Evolutionary conservation across 768 basidiomycete species (phyloP), one percentile per base, ranked within the genome.

Genomic region (Mrakia blollopis): DNA sequence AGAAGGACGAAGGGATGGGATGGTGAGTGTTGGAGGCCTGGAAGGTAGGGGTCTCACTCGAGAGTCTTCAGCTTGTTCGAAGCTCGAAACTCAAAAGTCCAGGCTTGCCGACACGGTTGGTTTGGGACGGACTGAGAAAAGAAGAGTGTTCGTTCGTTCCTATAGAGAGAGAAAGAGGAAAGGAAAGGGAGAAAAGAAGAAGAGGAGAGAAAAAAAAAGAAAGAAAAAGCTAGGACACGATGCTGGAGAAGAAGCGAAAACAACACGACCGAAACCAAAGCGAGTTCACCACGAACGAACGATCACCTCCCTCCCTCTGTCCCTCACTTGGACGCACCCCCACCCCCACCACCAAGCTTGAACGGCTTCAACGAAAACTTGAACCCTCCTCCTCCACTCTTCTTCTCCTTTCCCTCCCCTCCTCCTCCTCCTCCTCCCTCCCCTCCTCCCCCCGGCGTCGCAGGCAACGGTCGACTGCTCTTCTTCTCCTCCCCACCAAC

Each of bases 281-380:
- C n/a, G n/a, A n/a, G n/a, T n/a, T n/a, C 62, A 16, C 23, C 6
- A 8, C 32, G 14, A 30, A 14, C 52, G 54, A n/a, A n/a, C 54
- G 54, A 54, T 25, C n/a, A 5, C 57, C 57, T n/a, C n/a, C 63
- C 62, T 4, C 28, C 30, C 32, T 39, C n/a, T 39, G 25, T 61
- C 10, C 30, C 65, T 23, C 47, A 37, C 37, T 41, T 61, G 10
- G 37, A 73, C 72, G 39, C 37, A 10, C 60, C 54, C 11, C 72
- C 72, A 61, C 74, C 67, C 13, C 60, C 54, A 10, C 72, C 72
- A 62, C 74, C 74, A 11, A 75, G 28, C 61, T 76, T 71, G 68
- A 76, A 70, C 41, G 52, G 68, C 62, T 72, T 72, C 28, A 77
- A 35, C n/a, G 44, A 50, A 62, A 77, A 77, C 76, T 67, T 72